Evolutionary conservation across 441 rosid species (phyloP).

Genomic region (Euphorbia schlechtendalii): DNA sequence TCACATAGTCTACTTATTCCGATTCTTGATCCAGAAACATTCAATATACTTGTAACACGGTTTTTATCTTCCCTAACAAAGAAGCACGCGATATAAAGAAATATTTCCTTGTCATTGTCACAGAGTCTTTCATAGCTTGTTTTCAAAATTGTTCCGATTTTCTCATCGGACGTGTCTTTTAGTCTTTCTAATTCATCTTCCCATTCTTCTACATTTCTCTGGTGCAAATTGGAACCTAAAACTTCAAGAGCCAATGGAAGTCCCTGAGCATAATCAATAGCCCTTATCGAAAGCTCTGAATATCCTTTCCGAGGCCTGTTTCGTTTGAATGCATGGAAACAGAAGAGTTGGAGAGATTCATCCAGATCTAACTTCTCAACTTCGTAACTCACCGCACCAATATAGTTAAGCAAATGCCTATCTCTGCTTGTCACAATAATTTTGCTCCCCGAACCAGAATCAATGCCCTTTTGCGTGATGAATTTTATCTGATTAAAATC

Average conservation of each 20-base stretch:
- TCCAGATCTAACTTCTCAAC: slow-evolving; percentile 1
- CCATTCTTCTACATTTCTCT: slow-evolving; percentile 21
- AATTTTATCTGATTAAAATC: not conserved
- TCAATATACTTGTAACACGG: slow-evolving; percentile 17
- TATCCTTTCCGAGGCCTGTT: not conserved
- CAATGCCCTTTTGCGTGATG: not conserved
- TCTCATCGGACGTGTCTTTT: slow-evolving; percentile 3
- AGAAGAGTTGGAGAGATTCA: slow-evolving; percentile 3
- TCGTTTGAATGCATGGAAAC: not conserved
- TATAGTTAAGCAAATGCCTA: not conserved
- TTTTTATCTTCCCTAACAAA: slow-evolving; percentile 16
- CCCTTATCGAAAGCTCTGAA: not conserved
- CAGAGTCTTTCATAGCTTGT: slow-evolving; percentile 33
- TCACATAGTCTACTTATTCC: slow-evolving; percentile 16
- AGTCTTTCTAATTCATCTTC: slow-evolving; percentile 17
- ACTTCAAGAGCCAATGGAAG: slow-evolving; percentile 15
- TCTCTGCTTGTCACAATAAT: slow-evolving; percentile 14
- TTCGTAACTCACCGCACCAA: not conserved
- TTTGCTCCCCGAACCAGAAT: not conserved
- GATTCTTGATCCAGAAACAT: slow-evolving; percentile 1
- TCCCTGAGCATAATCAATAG: slow-evolving; percentile 4
- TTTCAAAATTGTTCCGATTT: slow-evolving; percentile 18
- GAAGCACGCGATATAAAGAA: slow-evolving; percentile 39
- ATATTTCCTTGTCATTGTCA: slow-evolving; percentile 19
- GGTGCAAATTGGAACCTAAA: slow-evolving; percentile 18